Percentiles rank a stretch among this genome's conserved stretches.
These are phyloP conservation scores for Backusella circina DNA, from an alignment of 192 early-diverging fungal species.

Conservation along the genomic window DNA sequence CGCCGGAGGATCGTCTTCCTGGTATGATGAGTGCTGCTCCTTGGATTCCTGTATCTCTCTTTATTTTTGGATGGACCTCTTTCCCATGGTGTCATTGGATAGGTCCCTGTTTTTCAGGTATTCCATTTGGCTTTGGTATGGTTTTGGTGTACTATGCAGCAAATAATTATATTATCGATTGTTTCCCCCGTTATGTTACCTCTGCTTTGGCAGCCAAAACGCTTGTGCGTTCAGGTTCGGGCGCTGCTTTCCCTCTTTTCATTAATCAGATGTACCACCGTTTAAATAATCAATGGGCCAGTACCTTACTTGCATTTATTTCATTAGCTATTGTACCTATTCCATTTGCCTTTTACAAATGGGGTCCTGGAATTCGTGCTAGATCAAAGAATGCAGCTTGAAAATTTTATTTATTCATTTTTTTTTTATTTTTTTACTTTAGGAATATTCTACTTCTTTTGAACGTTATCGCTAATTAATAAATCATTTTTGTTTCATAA, in stretches of 20 bases:
- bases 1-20: conserved; percentile 27
- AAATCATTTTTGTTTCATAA: background rate
- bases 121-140: conserved; percentile 31
- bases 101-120: conserved; percentile 15
- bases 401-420: background rate
- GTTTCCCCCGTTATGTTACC: conserved; percentile 22
- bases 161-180: conserved; percentile 32
- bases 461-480: background rate
- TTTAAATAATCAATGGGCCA: conserved; percentile 26
- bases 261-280: conserved; percentile 27
- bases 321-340: conserved; percentile 28
- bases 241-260: conserved; percentile 30
- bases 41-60: conserved; percentile 29
- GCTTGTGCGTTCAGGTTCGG: conserved; percentile 16
- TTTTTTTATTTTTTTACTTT: background rate
- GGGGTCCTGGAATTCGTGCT: conserved; percentile 15
- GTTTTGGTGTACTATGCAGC: conserved; percentile 23
- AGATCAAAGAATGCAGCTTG: conserved; percentile 19
- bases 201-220: conserved; percentile 29
- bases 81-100: conserved; percentile 31
- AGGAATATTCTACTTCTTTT: background rate
- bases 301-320: conserved; percentile 26
- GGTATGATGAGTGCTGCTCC: conserved; percentile 25
- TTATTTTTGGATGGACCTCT: conserved; percentile 30
- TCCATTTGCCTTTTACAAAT: conserved; percentile 28